A percentile compares a stretch with the other conserved stretches of the same genome.
Conservation (phyloP, 805 yeast species). For the Myxozyma kluyveri region DNA sequence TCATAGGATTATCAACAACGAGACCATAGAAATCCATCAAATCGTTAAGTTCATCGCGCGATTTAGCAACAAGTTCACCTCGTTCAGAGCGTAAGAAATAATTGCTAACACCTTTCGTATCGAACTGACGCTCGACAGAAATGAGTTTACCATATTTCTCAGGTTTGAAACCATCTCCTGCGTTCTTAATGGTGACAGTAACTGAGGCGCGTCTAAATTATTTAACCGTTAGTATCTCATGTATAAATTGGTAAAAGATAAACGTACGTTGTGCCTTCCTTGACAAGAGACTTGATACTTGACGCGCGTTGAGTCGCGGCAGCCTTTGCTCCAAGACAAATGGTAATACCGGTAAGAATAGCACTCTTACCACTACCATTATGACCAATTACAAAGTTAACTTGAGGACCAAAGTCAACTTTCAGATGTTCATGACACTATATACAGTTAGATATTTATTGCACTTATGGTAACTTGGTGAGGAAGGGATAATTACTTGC, state of each 20-base stretch:
- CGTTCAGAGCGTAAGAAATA: conserved; percentile 55
- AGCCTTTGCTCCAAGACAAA: conserved; percentile 86
- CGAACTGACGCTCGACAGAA: conserved; percentile 64
- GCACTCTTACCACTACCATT: conserved; percentile 96
- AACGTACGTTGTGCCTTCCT: conserved; percentile 63
- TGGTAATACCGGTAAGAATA: conserved; percentile 85
- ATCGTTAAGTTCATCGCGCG: conserved; percentile 62
- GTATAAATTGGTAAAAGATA: background rate
- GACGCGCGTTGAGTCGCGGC: conserved; percentile 81
- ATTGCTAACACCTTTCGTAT: conserved; percentile 49
- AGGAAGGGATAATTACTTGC: too few relatives aligned
- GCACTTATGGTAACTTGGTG: conserved; percentile 32
- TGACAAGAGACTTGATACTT: conserved; percentile 64
- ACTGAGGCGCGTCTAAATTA: conserved; percentile 52
- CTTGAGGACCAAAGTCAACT: conserved; percentile 69
- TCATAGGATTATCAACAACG: conserved; percentile 85
- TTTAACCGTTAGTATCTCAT: background rate
- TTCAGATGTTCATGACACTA: conserved; percentile 81
- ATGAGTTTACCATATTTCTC: conserved; percentile 68
- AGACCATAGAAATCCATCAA: conserved; percentile 71
- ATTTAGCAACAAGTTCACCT: conserved; percentile 56
- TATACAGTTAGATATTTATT: background rate
- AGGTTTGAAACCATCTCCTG: conserved; percentile 60
- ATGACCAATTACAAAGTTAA: conserved; percentile 93
- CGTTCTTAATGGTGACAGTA: conserved; percentile 62